Base-by-base conservation (phyloP, 2,329 filamentous ascomycete genomes). In the Aspergillus niger region DNA sequence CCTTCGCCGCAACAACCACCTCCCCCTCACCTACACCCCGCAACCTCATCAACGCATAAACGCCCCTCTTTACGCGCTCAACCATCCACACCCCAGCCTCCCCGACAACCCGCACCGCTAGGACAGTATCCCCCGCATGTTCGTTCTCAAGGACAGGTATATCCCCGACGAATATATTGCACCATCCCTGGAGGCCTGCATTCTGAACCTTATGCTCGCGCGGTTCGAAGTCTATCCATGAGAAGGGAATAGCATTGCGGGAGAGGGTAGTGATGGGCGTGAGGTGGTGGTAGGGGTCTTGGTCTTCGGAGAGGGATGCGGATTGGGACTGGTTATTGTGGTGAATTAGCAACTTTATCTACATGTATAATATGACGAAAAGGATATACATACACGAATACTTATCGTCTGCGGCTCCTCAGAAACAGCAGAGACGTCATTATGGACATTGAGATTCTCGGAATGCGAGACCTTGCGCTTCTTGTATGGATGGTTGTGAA, bases 41-140 rank as follows among this genome's bases (percentile, higher is more conserved):
- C 47, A 80, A 66, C 39, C 71, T 71, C 24, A 67, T 75, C 32
- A 79, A 65, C n/a, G 77, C 73, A 61, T 78, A 80, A 41, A 79
- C 69, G 2, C 72, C 72, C 47, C 58, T 63, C 57, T 78, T 79
- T 15, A 79, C 76, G 17, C 73, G 62, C 59, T 80, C 78, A 8
- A 79, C 66, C 26, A 74, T 69, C 74, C 3, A 66, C 63, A 5
- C 72, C 69, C 52, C 74, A 72, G 6, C 48, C 24, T 28, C 52
- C 7, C 52, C 17, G 2, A 11, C 39, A 5, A 55, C 17, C 52
- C 49, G 49, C 5, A 41, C 51, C 5, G 20, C 50, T 17, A 39
- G 32, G 13, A 36, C 50, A 41, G 13, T 36, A 43, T 38, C 38
- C 10, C 15, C 2, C 2, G 8, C 24, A 20, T 36, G 11, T 5